Evolutionary conservation across 2,329 filamentous ascomycete genomes (phyloP), one percentile per base, ranked within the genome.

Genomic region (Teratosphaeria nubilosa): DNA sequence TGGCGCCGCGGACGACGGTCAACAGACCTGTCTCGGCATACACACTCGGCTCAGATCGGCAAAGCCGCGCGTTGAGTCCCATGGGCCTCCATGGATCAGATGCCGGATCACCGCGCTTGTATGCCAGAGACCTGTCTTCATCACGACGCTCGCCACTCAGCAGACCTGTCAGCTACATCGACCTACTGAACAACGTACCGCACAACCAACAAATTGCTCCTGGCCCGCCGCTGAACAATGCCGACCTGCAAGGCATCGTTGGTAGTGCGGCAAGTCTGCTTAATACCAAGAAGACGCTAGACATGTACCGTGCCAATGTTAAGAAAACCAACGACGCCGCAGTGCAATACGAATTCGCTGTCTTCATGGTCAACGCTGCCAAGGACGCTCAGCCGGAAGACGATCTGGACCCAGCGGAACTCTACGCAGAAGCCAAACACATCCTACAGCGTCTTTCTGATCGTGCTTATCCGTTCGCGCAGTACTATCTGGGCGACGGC

Each of bases 271-370:
- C 92, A 3, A 96, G 91, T 22, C 80, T 99, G 13, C 82, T 99
- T 31, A 91, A 90, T 68, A 87, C 90, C 34, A 89, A 92, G 70
- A 91, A 97, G 75, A 99, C 94, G 1, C 82, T 99, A 54, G 91
- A 97, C 57, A 96, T 97, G 92, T 99, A 99, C 73, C 84, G 92
- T 51, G 86, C 87, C 57, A 99, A 97, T 69, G 90, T 96, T 59
- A 97, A 96, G 77, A 99, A 99, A 78, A 95, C 94, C 2, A 94
- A 88, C 62, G 91, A 96, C 72, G 81, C 86, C 16, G 86, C 88
- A 3, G 88, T 95, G 34, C 91, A 96, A 73, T 97, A 97, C 73
- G 94, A 95, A 31, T 97, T 99, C 74, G 94, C 94, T 1, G 83
- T 97, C 41, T 96, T 95, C 72, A 85, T 99, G 77, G 87, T 97